phyloP scores from a whole-genome alignment of 2,329 filamentous ascomycete species.

The Arthroderma sp. region DNA sequence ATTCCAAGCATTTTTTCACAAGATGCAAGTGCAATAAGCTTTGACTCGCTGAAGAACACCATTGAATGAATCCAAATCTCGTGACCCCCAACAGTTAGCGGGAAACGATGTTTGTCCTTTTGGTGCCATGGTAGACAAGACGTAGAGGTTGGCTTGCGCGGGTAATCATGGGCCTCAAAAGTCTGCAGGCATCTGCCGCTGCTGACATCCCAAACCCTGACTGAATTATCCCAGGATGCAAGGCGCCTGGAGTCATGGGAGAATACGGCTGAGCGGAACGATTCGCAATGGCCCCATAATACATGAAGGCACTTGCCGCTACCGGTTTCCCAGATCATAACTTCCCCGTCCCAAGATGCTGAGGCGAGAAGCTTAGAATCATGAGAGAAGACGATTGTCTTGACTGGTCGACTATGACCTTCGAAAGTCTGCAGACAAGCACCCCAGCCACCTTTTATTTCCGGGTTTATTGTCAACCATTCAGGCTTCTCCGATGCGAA shows the following conservation, averaged over 20 bases:
- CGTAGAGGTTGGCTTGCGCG: too few species aligned
- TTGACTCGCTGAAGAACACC: not conserved
- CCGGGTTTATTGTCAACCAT: constrained; percentile 2
- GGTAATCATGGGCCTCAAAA: not conserved
- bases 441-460: not conserved
- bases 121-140: too few species aligned
- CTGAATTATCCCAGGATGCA: constrained; percentile 8
- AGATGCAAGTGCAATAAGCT: not conserved
- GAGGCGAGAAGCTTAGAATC: not conserved
- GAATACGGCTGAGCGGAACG: constrained; percentile 3
- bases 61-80: not conserved
- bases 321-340: not conserved
- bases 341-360: not conserved
- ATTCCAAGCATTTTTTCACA: not conserved
- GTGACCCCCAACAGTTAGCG: not conserved
- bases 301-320: constrained; percentile 1
- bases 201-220: constrained; percentile 13
- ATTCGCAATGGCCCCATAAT: constrained; percentile 11
- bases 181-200: not conserved
- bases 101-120: too few species aligned
- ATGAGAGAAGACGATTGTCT: not conserved
- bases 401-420: not conserved
- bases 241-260: not conserved
- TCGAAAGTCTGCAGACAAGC: constrained; percentile 2
- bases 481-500: not conserved